phyloP scores from a whole-genome alignment of 2,329 filamentous ascomycete species.

The Ascochyta fabae region DNA sequence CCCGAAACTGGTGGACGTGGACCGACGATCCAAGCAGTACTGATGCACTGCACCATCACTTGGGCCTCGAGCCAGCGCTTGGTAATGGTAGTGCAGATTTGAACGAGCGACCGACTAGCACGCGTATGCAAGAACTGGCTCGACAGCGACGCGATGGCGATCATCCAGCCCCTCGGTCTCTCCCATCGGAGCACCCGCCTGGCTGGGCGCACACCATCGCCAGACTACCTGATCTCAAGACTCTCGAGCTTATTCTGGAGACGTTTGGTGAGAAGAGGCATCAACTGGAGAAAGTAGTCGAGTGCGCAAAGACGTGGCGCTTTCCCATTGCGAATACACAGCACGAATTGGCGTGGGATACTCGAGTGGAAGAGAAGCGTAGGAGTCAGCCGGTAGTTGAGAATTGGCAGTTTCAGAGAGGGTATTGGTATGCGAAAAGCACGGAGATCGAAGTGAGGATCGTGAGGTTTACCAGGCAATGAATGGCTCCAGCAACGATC shows the following conservation, averaged over 20 bases:
- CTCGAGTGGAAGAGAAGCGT: constrained; percentile 22
- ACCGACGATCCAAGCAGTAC: constrained; percentile 1
- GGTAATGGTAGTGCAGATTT: constrained; percentile 3
- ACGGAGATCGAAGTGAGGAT: neutral
- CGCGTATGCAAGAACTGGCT: constrained; percentile 28
- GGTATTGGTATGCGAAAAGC: neutral
- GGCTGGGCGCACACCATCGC: constrained; percentile 25
- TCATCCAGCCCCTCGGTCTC: neutral
- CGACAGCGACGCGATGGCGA: constrained; percentile 23
- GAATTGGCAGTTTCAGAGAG: neutral
- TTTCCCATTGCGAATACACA: constrained; percentile 25
- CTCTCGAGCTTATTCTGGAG: constrained; percentile 33
- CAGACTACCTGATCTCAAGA: constrained; percentile 26
- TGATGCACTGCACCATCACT: constrained; percentile 2
- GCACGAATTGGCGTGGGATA: constrained; percentile 33
- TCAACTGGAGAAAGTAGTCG: constrained; percentile 34
- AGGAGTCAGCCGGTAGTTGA: constrained; percentile 15
- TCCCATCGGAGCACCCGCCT: neutral
- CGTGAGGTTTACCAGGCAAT: neutral
- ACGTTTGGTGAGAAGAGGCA: constrained; percentile 32
- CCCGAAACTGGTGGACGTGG: constrained; percentile 30
- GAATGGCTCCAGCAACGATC: neutral
- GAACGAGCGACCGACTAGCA: constrained; percentile 4
- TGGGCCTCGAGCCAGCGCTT: constrained; percentile 32
- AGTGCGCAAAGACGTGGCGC: constrained; percentile 40